Conservation (phyloP, 2,329 filamentous ascomycete species). For the Blastomyces parvus region DNA sequence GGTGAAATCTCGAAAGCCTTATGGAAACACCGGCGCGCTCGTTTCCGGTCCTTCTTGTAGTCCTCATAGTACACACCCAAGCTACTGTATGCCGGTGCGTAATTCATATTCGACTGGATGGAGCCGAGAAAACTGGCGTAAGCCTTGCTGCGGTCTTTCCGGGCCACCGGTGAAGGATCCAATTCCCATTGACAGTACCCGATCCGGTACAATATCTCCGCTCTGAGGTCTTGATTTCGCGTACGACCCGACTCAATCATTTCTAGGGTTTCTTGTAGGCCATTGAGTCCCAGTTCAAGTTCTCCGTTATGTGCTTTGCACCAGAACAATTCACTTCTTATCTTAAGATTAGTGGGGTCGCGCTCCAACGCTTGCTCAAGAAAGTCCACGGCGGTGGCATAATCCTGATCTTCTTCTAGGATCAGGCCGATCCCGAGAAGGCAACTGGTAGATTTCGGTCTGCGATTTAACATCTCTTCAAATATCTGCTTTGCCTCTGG, state of each 20-base stretch:
- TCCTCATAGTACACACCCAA: conserved; percentile 86
- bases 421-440: conserved; percentile 86
- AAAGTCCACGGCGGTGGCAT: conserved; percentile 69
- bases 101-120: conserved; percentile 76
- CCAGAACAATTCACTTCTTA: conserved; percentile 85
- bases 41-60: conserved; percentile 75
- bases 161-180: conserved; percentile 61
- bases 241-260: conserved; percentile 54
- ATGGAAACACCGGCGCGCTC: conserved; percentile 87
- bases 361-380: conserved; percentile 64
- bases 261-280: conserved; percentile 61
- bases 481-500: conserved; percentile 81
- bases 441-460: conserved; percentile 66
- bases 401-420: conserved; percentile 87
- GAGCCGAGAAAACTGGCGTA: conserved; percentile 77
- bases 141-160: conserved; percentile 71
- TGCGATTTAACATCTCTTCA: conserved; percentile 65
- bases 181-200: conserved; percentile 81
- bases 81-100: conserved; percentile 82
- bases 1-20: conserved; percentile 91
- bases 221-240: conserved; percentile 60
- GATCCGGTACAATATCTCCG: conserved; percentile 77
- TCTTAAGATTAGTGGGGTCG: conserved; percentile 63
- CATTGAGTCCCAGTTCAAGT: conserved; percentile 55
- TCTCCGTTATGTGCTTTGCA: conserved; percentile 77